Percentiles rank a stretch among this genome's conserved stretches.
Conservation (phyloP, 305 asterid genomes). For the Solanum chacoense region DNA sequence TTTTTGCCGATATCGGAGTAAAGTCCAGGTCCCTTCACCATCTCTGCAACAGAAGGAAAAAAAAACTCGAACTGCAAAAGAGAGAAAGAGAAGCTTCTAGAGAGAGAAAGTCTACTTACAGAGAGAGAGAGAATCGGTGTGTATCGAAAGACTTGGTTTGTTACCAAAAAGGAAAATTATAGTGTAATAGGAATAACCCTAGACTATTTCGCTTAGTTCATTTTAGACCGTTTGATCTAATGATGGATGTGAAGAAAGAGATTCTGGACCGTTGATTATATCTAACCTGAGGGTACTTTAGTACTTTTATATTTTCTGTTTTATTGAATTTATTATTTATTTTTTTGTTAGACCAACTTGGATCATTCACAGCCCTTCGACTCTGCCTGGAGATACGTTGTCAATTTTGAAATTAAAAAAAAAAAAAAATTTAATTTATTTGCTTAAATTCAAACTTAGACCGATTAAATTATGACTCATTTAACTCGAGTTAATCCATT, state of each 20-base stretch:
- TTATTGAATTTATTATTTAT: neutral
- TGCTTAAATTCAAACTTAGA: neutral
- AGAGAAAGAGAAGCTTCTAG: neutral
- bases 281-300: neutral
- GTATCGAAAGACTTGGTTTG: neutral
- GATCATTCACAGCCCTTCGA: neutral
- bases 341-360: neutral
- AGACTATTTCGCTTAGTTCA: neutral
- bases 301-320: neutral
- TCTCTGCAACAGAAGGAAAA: neutral
- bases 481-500: neutral
- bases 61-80: neutral
- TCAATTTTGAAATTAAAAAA: neutral
- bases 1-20: conserved; percentile 10
- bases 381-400: neutral
- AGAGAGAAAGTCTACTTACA: neutral
- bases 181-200: neutral
- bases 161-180: neutral
- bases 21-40: conserved; percentile 11
- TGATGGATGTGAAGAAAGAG: neutral
- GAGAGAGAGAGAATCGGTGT: neutral
- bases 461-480: neutral
- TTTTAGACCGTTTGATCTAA: neutral
- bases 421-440: neutral
- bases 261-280: neutral